Percentiles rank a stretch among this genome's conserved stretches.
phyloP scores from a whole-genome alignment of 257 asterid species.

The Solanum dulcamara region DNA sequence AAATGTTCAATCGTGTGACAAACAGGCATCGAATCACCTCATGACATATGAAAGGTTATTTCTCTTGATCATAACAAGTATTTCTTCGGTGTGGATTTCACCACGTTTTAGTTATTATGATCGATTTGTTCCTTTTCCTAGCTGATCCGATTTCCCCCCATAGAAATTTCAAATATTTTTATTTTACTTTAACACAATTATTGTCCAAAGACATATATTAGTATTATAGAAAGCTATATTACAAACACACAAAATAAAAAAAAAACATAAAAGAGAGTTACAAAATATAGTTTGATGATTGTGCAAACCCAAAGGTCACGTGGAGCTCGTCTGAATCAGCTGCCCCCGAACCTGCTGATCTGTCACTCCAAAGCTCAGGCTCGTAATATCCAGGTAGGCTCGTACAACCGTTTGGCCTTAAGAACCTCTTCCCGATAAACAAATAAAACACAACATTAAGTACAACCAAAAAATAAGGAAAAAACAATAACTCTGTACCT shows the following conservation, averaged over 20 bases:
- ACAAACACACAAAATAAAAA: not conserved
- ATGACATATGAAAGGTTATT: not conserved
- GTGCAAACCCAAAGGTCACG: constrained; percentile 29
- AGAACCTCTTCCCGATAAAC: constrained; percentile 21
- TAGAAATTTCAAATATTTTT: not conserved
- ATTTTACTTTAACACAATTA: not conserved
- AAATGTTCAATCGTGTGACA: too few relatives aligned
- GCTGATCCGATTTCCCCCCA: not conserved
- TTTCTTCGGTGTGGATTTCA: too few relatives aligned
- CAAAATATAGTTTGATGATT: not conserved
- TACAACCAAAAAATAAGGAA: not conserved
- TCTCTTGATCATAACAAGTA: too few relatives aligned
- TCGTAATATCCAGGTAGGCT: constrained; percentile 38
- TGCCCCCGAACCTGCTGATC: constrained; percentile 12
- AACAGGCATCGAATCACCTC: too few relatives aligned
- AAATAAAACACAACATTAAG: constrained; percentile 1
- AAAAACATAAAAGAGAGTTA: not conserved
- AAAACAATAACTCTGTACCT: not conserved
- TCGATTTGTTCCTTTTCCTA: too few relatives aligned
- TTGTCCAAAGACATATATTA: not conserved
- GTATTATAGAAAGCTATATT: not conserved
- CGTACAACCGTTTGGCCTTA: constrained; percentile 65
- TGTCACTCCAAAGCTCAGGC: constrained; percentile 23
- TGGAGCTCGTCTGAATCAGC: constrained; percentile 37
- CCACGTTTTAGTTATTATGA: not conserved